Evolutionary conservation across 768 basidiomycete genomes (phyloP).

Genomic region (Pisolithus microcarpus): DNA sequence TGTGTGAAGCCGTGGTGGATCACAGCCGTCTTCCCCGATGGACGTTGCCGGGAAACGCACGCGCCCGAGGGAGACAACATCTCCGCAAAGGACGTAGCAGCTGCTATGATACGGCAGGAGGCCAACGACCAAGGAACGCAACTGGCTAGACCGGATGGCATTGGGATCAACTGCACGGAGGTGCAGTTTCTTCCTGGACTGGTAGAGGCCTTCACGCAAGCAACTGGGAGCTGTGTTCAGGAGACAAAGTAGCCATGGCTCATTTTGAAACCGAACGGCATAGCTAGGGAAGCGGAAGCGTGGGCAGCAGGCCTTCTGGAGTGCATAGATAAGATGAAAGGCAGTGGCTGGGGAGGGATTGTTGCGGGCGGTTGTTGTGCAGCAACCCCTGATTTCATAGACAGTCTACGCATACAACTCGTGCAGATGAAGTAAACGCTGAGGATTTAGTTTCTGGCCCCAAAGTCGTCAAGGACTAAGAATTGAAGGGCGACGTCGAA

Average conservation of each 20-base stretch:
- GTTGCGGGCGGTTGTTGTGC: slow-evolving; percentile 69
- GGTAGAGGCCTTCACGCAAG: slow-evolving; percentile 29
- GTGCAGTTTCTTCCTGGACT: slow-evolving; percentile 37
- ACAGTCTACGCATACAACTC: slow-evolving; percentile 3
- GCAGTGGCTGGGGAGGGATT: slow-evolving; percentile 39
- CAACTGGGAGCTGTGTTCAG: slow-evolving; percentile 9
- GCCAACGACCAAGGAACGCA: slow-evolving; percentile 6
- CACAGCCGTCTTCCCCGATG: slow-evolving; percentile 52
- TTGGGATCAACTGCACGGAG: slow-evolving; percentile 73
- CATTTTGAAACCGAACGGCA: slow-evolving; percentile 69
- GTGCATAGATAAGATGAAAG: slow-evolving; percentile 16
- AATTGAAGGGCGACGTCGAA: not conserved
- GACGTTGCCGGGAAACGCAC: slow-evolving; percentile 37
- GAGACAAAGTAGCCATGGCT: slow-evolving; percentile 37
- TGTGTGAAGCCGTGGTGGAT: slow-evolving; percentile 69
- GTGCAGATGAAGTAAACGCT: no score
- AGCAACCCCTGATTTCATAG: slow-evolving; percentile 48
- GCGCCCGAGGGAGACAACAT: slow-evolving; percentile 18
- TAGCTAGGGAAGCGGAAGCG: slow-evolving; percentile 26
- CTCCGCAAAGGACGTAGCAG: slow-evolving; percentile 36
- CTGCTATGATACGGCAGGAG: slow-evolving; percentile 29
- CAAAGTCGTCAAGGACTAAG: not conserved
- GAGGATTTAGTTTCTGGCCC: no score
- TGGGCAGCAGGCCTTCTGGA: slow-evolving; percentile 33
- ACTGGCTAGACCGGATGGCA: slow-evolving; percentile 38